phyloP scores from a whole-genome alignment of 208 protist species.

The Trypanosoma rangeli region DNA sequence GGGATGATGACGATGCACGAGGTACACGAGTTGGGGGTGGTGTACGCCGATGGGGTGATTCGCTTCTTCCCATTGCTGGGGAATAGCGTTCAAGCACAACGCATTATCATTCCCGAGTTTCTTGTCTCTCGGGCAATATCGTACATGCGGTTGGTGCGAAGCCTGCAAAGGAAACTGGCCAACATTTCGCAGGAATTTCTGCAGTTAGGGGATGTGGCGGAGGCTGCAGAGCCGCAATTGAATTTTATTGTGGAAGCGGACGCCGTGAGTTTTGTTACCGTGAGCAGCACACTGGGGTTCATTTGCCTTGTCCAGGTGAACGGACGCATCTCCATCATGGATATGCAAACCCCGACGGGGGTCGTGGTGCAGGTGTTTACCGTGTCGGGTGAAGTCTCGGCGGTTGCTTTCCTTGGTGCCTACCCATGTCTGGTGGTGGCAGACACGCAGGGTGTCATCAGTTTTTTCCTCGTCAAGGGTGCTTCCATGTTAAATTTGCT shows the following conservation, averaged over 20 bases:
- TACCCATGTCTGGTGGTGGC: slow-evolving; percentile 76
- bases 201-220: background rate
- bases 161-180: slow-evolving; percentile 3
- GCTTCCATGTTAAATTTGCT: slow-evolving; percentile 47
- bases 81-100: slow-evolving; percentile 48
- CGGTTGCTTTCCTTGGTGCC: slow-evolving; percentile 60
- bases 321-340: slow-evolving; percentile 59
- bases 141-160: slow-evolving; percentile 27
- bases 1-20: slow-evolving; percentile 53
- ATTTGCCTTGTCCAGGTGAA: slow-evolving; percentile 76
- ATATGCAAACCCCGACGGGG: slow-evolving; percentile 38
- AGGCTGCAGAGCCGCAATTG: background rate
- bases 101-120: slow-evolving; percentile 69
- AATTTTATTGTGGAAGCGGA: slow-evolving; percentile 59
- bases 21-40: slow-evolving; percentile 63
- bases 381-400: slow-evolving; percentile 56
- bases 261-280: slow-evolving; percentile 65
- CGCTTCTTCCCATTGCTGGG: slow-evolving; percentile 66
- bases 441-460: slow-evolving; percentile 44
- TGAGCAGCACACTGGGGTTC: slow-evolving; percentile 54
- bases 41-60: slow-evolving; percentile 74
- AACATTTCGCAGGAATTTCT: background rate
- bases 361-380: slow-evolving; percentile 55
- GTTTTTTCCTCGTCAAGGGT: slow-evolving; percentile 68
- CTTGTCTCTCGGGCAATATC: slow-evolving; percentile 48